Evolutionary conservation across 2,329 filamentous ascomycete genomes (phyloP).

Genomic region (Fusarium redolens): DNA sequence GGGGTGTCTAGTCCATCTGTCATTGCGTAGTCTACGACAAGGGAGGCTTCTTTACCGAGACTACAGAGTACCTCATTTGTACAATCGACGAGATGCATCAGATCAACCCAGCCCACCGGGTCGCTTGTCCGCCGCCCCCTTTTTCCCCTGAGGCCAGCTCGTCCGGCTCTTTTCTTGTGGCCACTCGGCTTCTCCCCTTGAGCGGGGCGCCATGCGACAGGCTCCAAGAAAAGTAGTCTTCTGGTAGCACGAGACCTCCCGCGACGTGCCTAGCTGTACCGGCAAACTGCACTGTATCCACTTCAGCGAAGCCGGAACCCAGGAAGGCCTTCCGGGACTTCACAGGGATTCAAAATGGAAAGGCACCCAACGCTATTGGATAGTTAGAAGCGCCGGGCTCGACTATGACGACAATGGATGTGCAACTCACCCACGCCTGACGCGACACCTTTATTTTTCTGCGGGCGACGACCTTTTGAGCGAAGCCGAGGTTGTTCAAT

Average conservation of each 20-base stretch:
- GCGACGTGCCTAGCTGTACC: slow-evolving; percentile 34
- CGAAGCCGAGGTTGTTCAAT: slow-evolving; percentile 28
- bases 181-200: slow-evolving; percentile 47
- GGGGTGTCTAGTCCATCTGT: slow-evolving; percentile 31
- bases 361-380: slow-evolving; percentile 34
- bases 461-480: slow-evolving; percentile 23
- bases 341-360: slow-evolving; percentile 31
- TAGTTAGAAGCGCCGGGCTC: slow-evolving; percentile 28
- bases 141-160: slow-evolving; percentile 44
- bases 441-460: slow-evolving; percentile 31
- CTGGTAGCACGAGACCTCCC: slow-evolving; percentile 40
- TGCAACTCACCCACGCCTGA: slow-evolving; percentile 40
- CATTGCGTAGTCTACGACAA: slow-evolving; percentile 36
- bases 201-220: slow-evolving; percentile 47
- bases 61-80: slow-evolving; percentile 39
- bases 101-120: slow-evolving; percentile 48
- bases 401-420: slow-evolving; percentile 44
- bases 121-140: slow-evolving; percentile 45
- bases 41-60: slow-evolving; percentile 30
- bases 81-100: slow-evolving; percentile 44
- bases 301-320: slow-evolving; percentile 39
- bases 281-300: slow-evolving; percentile 36
- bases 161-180: slow-evolving; percentile 20
- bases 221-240: slow-evolving; percentile 37
- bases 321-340: slow-evolving; percentile 40